These are phyloP conservation scores for Aspergillus campestris DNA, from an alignment of 495 filamentous ascomycete genomes.

Conservation along the genomic window DNA sequence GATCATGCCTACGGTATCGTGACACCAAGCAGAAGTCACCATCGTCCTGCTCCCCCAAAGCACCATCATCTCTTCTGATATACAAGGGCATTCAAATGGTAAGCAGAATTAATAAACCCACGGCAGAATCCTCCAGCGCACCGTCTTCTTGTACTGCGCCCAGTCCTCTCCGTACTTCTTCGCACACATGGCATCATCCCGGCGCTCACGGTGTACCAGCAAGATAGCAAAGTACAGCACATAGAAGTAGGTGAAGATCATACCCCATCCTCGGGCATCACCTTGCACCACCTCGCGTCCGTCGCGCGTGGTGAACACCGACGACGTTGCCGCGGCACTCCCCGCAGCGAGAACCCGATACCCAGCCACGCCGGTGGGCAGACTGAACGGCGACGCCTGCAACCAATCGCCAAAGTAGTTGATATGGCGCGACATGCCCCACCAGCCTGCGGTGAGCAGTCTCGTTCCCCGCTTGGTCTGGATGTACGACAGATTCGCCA, in stretches of 20 bases:
- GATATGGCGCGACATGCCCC: constrained; percentile 77
- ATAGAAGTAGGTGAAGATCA: constrained; percentile 81
- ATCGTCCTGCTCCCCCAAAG: no score
- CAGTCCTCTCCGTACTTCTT: constrained; percentile 84
- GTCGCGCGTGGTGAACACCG: constrained; percentile 40
- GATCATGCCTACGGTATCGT: no score
- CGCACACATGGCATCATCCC: constrained; percentile 77
- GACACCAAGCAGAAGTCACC: no score
- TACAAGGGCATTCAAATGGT: not conserved
- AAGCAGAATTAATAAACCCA: constrained; percentile 54
- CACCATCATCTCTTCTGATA: no score
- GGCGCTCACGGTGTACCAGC: constrained; percentile 67
- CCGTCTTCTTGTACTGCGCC: constrained; percentile 68
- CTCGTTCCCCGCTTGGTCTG: constrained; percentile 66
- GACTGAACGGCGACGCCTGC: constrained; percentile 71
- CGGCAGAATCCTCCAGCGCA: constrained; percentile 70
- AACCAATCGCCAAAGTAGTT: constrained; percentile 91
- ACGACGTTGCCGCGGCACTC: constrained; percentile 35
- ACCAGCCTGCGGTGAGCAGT: constrained; percentile 76
- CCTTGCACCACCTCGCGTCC: constrained; percentile 35
- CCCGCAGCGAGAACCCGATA: constrained; percentile 43
- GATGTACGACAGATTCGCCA: constrained; percentile 66
- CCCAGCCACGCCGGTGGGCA: constrained; percentile 74
- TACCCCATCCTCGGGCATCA: constrained; percentile 62
- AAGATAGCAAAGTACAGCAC: constrained; percentile 76